Conservation (phyloP, 331 rosid species). For the Malus hybrid region DNA sequence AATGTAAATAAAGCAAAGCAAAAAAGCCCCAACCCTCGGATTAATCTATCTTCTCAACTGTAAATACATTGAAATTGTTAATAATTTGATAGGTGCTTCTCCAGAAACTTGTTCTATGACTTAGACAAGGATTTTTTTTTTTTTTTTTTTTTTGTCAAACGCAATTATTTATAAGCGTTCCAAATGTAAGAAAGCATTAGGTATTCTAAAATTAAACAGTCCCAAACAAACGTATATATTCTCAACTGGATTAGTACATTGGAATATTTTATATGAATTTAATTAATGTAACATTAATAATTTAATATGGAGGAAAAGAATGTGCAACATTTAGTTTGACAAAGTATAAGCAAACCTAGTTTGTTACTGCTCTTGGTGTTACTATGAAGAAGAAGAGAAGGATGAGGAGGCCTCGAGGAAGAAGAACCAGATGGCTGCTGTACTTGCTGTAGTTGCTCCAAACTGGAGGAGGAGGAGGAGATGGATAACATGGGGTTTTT, state of each 20-base stretch:
- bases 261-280: not conserved
- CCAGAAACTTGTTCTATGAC: not conserved
- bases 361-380: not conserved
- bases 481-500: not conserved
- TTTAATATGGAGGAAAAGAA: not conserved
- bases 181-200: not conserved
- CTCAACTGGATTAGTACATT: too few species aligned
- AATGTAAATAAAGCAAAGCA: not conserved
- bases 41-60: not conserved
- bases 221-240: not conserved
- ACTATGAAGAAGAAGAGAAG: not conserved
- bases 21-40: not conserved
- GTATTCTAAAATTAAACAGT: not conserved
- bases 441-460: slow-evolving; percentile 1
- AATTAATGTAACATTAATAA: not conserved
- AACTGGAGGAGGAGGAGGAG: not conserved
- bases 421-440: not conserved
- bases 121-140: too few species aligned
- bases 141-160: too few species aligned
- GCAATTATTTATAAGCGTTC: not conserved
- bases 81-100: not conserved
- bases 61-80: not conserved
- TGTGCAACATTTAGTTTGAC: not conserved
- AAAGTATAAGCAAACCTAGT: slow-evolving; percentile 13
- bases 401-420: not conserved